phyloP scores from a whole-genome alignment of 2,329 filamentous ascomycete genomes.

The Fusarium ambrosium region DNA sequence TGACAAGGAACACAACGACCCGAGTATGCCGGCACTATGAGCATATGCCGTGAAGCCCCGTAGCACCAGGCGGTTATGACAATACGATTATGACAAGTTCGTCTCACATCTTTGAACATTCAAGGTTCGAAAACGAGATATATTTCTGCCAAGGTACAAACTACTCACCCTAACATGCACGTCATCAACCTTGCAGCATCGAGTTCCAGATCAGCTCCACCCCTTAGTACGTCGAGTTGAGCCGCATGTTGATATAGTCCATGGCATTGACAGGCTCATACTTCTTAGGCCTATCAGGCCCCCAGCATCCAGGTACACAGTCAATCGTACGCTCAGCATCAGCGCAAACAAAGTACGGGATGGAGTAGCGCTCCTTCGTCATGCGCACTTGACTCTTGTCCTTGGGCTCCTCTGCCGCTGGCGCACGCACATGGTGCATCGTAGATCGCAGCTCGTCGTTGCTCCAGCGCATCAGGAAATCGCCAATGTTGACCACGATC shows the following conservation, averaged over 20 bases:
- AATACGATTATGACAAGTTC: neutral
- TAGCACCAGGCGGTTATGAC: neutral
- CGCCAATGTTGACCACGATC: conserved; percentile 56
- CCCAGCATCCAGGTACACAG: conserved; percentile 1
- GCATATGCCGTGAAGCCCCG: neutral
- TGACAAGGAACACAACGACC: neutral
- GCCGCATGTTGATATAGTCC: conserved; percentile 48
- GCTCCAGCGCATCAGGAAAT: conserved; percentile 57
- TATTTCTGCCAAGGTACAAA: neutral
- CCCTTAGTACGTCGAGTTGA: conserved; percentile 41
- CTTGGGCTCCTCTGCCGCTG: conserved; percentile 26
- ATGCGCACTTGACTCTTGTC: conserved; percentile 51
- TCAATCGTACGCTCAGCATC: conserved; percentile 56
- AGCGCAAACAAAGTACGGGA: conserved; percentile 63
- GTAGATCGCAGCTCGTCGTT: conserved; percentile 53
- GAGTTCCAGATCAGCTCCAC: neutral
- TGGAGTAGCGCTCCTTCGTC: conserved; percentile 57
- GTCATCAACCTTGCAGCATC: neutral
- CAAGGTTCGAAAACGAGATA: neutral
- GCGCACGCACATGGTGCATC: conserved; percentile 60
- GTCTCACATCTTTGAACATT: neutral
- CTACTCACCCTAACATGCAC: neutral
- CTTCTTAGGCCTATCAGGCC: conserved; percentile 56
- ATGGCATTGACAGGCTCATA: conserved; percentile 59
- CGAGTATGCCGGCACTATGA: neutral